Evolutionary conservation across 2,329 filamentous ascomycete species (phyloP), one percentile per base, ranked within the genome.

Genomic region (Atkinsonella hypoxylon): DNA sequence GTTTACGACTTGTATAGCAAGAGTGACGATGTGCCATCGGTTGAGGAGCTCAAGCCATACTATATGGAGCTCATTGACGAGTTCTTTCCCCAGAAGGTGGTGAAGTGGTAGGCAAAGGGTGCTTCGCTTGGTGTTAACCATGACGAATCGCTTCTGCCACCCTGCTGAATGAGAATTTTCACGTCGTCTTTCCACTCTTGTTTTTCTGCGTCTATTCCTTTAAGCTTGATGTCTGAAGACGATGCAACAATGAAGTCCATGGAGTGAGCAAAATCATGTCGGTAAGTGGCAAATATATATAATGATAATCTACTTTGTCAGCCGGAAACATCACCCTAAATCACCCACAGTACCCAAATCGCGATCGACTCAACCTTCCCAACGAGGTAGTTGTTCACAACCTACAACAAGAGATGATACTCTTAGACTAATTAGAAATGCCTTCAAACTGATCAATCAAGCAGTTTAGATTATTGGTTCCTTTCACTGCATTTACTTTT

Each of bases 1-100:
- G 88, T 89, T 0, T 95, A 95, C 61, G 89, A 95, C 64, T 64
- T 95, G 48, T 95, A 95, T 72, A 91, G 85, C 72, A 95, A 95
- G 81, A 89, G 83, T 59, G 89, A 95, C 61, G 86, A 81, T 22
- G 75, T 89, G 20, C 89, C 88, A 1, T 82, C 79, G 51, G 78
- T 83, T 1, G 84, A 89, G 62, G 80, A 87, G 60, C 72, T 95
- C 52, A 94, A 91, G 66, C 69, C 69, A 1, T 71, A 71, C 55
- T 71, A 71, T 54, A 61, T 67, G 62, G 68, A 69, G 54, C 61
- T 71, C 38, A 71, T 71, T 45, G 59, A 67, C 51, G 68, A 71
- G 60, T 71, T 68, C 56, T 71, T 71, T 60, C 69, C 69, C 8
- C 61, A 64, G 52, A 60, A 59, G 53, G 57, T 66, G 6, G 50